These are phyloP conservation scores for Poa pratensis DNA, from an alignment of 176 grass and related monocot species.

Conservation along the genomic window DNA sequence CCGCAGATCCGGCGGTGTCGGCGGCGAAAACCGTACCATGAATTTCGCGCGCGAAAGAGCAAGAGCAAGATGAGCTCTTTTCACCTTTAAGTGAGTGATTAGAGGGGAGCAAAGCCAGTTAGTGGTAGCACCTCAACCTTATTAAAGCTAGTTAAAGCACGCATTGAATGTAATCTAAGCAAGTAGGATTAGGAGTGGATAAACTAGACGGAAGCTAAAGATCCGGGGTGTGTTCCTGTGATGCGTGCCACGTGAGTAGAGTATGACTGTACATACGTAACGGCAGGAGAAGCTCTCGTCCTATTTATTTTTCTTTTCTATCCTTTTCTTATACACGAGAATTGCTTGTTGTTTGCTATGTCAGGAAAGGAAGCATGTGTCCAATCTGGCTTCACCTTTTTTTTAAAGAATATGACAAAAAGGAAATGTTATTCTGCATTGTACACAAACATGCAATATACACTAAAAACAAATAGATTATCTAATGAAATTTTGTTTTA, in stretches of 20 bases:
- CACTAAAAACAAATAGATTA: no score
- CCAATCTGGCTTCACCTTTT: background rate
- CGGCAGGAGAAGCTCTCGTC: background rate
- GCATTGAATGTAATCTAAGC: constrained; percentile 47
- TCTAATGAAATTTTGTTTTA: background rate
- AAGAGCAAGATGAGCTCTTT: background rate
- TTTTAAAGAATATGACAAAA: background rate
- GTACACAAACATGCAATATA: background rate
- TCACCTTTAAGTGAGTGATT: constrained; percentile 47
- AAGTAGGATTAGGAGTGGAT: constrained; percentile 25
- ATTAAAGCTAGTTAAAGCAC: constrained; percentile 47
- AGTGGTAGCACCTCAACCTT: constrained; percentile 47
- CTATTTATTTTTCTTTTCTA: no score
- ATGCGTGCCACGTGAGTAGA: constrained; percentile 38
- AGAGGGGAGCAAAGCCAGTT: constrained; percentile 45
- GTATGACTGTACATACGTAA: background rate
- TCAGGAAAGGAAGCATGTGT: no score
- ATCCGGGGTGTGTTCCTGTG: background rate
- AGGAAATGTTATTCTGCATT: background rate
- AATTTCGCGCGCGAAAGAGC: background rate
- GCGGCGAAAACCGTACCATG: background rate
- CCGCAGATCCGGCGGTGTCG: background rate
- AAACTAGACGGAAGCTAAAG: background rate
- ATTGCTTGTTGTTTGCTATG: no score
- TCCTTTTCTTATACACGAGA: no score